Evolutionary conservation across 495 filamentous ascomycete species (phyloP).

Genomic region (Lasiosphaeria miniovina): DNA sequence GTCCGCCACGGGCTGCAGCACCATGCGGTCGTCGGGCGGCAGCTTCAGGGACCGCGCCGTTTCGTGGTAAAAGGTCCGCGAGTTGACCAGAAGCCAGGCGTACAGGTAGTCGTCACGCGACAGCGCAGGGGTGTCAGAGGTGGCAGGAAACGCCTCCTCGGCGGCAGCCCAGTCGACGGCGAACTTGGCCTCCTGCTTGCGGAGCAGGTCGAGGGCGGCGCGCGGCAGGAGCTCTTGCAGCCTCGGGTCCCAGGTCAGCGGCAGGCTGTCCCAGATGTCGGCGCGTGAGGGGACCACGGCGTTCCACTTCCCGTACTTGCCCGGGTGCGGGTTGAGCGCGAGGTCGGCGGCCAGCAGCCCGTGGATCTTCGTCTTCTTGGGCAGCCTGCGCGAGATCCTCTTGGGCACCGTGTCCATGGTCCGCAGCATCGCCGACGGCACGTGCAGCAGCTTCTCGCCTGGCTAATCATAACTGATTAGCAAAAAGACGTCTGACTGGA

Average conservation of each 20-base stretch:
- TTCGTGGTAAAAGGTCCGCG: constrained; percentile 76
- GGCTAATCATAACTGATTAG: background rate
- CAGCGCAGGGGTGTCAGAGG: constrained; percentile 42
- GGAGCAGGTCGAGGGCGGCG: constrained; percentile 48
- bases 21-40: constrained; percentile 68
- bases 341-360: constrained; percentile 70
- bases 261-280: constrained; percentile 62
- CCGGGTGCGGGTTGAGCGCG: constrained; percentile 43
- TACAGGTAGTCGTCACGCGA: constrained; percentile 58
- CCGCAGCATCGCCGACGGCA: constrained; percentile 62
- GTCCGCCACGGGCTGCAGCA: constrained; percentile 79
- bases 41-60: constrained; percentile 47
- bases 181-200: constrained; percentile 61
- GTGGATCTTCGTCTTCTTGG: constrained; percentile 59
- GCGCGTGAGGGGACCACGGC: constrained; percentile 61
- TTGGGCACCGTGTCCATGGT: constrained; percentile 59
- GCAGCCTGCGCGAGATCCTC: constrained; percentile 40
- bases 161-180: constrained; percentile 58
- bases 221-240: constrained; percentile 49
- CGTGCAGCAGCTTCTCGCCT: constrained; percentile 46
- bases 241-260: constrained; percentile 61
- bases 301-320: constrained; percentile 54
- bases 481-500: background rate
- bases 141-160: constrained; percentile 5
- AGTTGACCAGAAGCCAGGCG: constrained; percentile 80